phyloP scores from a whole-genome alignment of 805 yeast species.

The Metschnikowia vanudenii region DNA sequence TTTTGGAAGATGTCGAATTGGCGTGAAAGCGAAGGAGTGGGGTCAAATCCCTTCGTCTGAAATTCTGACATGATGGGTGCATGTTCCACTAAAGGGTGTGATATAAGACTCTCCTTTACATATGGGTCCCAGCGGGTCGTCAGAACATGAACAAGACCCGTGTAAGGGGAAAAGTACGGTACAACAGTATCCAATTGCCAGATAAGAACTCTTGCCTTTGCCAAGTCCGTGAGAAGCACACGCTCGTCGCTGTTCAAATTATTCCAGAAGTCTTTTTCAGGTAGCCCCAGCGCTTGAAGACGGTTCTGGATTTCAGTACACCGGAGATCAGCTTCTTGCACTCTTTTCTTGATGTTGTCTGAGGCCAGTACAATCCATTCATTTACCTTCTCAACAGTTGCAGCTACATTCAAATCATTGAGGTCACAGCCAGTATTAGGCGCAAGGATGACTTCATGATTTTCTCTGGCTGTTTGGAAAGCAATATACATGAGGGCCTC shows the following conservation, averaged over 20 bases:
- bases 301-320: conserved; percentile 1
- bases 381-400: not conserved
- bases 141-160: conserved; percentile 8
- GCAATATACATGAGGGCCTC: conserved; percentile 8
- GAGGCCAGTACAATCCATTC: not conserved
- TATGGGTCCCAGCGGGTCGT: conserved; percentile 2
- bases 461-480: conserved; percentile 3
- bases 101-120: not conserved
- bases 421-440: conserved; percentile 5
- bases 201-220: conserved; percentile 6
- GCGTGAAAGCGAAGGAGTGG: not conserved
- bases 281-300: not conserved
- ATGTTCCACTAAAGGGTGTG: not conserved
- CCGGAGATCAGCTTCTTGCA: not conserved
- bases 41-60: too few species aligned
- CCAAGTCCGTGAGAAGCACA: conserved; percentile 4
- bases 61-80: not conserved
- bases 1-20: conserved; percentile 4
- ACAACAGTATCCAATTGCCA: conserved; percentile 4
- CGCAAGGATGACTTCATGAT: conserved; percentile 6
- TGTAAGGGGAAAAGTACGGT: not conserved
- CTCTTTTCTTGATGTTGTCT: not conserved
- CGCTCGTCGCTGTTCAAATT: not conserved
- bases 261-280: not conserved
- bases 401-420: not conserved